phyloP scores from a whole-genome alignment of 352 stramenopile species.

The Phytophthora hybrid region DNA sequence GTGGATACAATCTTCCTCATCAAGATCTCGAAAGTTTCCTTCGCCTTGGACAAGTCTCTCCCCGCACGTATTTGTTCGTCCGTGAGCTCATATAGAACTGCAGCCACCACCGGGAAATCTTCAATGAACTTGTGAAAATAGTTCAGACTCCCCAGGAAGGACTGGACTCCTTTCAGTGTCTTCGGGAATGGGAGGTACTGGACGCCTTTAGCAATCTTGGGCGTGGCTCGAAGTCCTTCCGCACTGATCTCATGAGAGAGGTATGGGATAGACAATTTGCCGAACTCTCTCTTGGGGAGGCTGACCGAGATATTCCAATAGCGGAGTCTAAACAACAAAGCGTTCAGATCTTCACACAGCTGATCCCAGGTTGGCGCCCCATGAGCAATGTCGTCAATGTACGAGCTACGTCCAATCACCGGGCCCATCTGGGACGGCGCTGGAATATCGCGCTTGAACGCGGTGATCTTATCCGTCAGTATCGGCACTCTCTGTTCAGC shows the following conservation, averaged over 20 bases:
- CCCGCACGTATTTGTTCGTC: background rate
- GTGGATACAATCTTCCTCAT: constrained; percentile 2
- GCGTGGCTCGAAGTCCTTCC: background rate
- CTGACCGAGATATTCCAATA: constrained; percentile 13
- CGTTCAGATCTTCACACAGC: background rate
- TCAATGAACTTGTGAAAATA: constrained; percentile 10
- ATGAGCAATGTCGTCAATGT: constrained; percentile 1
- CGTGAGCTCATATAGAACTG: constrained; percentile 1
- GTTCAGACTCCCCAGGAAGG: background rate
- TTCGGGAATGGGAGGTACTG: background rate
- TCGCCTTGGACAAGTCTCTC: background rate
- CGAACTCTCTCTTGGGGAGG: background rate
- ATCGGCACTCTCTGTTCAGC: background rate
- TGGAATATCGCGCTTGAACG: background rate
- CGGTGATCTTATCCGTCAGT: background rate
- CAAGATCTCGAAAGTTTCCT: constrained; percentile 1
- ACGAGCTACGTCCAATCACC: background rate
- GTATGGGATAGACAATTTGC: background rate
- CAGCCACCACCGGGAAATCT: background rate
- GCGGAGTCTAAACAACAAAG: background rate
- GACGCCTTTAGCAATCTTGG: constrained; percentile 1
- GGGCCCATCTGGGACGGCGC: background rate
- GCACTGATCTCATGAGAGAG: constrained; percentile 1
- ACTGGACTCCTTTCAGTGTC: background rate
- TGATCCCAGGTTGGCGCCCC: background rate